Evolutionary conservation across 2,329 filamentous ascomycete genomes (phyloP), one percentile per base, ranked within the genome.

Genomic region (Sarocladium strictum): DNA sequence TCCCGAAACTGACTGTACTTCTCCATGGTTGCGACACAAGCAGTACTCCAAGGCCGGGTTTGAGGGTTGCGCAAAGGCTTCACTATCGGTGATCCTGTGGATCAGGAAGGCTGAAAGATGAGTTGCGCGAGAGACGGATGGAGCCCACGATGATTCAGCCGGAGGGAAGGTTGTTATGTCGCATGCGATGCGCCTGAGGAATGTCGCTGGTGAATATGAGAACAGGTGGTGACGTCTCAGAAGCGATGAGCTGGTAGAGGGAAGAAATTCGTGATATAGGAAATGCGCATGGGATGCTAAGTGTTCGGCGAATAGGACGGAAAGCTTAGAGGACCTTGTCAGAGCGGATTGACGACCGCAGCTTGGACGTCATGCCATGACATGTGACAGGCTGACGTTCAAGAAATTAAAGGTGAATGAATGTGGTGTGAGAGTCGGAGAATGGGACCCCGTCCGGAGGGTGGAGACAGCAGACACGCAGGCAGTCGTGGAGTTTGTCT

Each of bases 1-100:
- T 97, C 92, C 63, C 92, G 86, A 66, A 90, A 97, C 69, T 96
- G 90, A 55, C 89, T 93, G 70, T 90, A 97, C 70, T 95, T 96
- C 77, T 97, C 92, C 92, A 97, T 97, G 32, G 21, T 23, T 4
- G 24, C 12, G 24, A 26, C 14, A 9, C 9, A 43, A 21, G 38
- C 10, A n/a, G 5, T 6, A 19, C 7, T n/a, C 12, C 5, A 19
- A 38, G 35, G 5, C n/a, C 5, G 15, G 35, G 7, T 12, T 7
- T 6, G 29, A 32, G 12, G 12, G 29, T 7, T 7, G 29, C 29
- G 29, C 12, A 32, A 12, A 12, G 6, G 29, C 29, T n/a, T n/a
- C n/a, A n/a, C n/a, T n/a, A n/a, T n/a, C n/a, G n/a, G n/a, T n/a
- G n/a, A n/a, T n/a, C n/a, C n/a, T n/a, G n/a, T n/a, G n/a, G n/a